Evolutionary conservation across 208 protist genomes (phyloP).

Genomic region (Crithidia thermophila): DNA sequence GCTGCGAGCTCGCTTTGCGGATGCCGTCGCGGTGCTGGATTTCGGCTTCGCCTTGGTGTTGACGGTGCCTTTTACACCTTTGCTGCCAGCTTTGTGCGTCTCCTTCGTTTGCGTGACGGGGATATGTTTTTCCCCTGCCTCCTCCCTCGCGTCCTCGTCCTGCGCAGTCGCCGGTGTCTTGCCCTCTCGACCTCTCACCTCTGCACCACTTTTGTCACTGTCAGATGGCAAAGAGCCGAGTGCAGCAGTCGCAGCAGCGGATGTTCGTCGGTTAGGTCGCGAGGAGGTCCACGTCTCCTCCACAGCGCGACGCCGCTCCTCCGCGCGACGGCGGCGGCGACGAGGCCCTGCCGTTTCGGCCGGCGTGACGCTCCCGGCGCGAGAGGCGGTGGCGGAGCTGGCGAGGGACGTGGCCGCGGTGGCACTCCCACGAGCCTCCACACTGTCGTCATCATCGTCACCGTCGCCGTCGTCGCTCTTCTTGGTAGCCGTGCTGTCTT

Average conservation of each 20-base stretch:
- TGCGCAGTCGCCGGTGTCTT: too few species aligned
- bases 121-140: too few species aligned
- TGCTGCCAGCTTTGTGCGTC: too few species aligned
- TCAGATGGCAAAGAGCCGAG: too few species aligned
- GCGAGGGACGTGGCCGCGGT: not conserved
- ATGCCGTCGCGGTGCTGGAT: not conserved
- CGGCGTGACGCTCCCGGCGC: constrained; percentile 25
- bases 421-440: too few species aligned
- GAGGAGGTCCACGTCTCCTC: constrained; percentile 67
- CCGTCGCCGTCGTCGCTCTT: too few species aligned
- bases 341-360: not conserved
- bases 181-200: too few species aligned
- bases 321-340: constrained; percentile 19
- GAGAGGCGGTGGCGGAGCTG: constrained; percentile 19
- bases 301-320: constrained; percentile 37
- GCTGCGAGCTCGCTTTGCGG: constrained; percentile 23
- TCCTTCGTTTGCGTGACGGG: too few species aligned
- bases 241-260: not conserved
- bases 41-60: not conserved
- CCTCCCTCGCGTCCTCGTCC: too few species aligned
- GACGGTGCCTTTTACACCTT: not conserved
- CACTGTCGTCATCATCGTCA: too few species aligned
- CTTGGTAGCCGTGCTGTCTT: too few species aligned
- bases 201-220: too few species aligned
- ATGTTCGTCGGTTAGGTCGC: constrained; percentile 43